Evolutionary conservation across 768 basidiomycete genomes (phyloP), one percentile per base, ranked within the genome.

Genomic region (Kwoniella sp.): DNA sequence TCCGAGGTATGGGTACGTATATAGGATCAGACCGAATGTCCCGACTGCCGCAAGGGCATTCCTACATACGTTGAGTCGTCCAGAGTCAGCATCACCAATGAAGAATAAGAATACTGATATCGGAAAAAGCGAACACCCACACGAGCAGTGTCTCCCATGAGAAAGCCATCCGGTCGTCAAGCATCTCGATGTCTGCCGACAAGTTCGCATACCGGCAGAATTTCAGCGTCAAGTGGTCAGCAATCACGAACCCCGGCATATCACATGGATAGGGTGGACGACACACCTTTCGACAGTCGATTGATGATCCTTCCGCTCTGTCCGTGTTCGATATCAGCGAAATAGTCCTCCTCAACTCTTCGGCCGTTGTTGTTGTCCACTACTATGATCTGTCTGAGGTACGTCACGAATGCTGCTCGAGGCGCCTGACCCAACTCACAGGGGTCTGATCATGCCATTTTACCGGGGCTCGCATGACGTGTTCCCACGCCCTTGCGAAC

Each of bases 371-470:
- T n/a, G n/a, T n/a, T n/a, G n/a, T n/a, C n/a, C n/a, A n/a, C n/a
- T n/a, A n/a, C n/a, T n/a, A n/a, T n/a, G n/a, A n/a, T n/a, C n/a
- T n/a, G n/a, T n/a, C n/a, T n/a, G n/a, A n/a, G n/a, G n/a, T n/a
- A n/a, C n/a, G n/a, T n/a, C n/a, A n/a, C n/a, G n/a, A n/a, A n/a
- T n/a, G n/a, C n/a, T n/a, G n/a, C n/a, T n/a, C n/a, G n/a, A n/a
- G n/a, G n/a, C n/a, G n/a, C n/a, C n/a, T n/a, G 23, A 15, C 15
- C 1, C 20, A n/a, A 69, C 61, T 66, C 58, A 69, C 67, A 22
- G 67, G 67, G 0, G 89, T 90, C 0, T 87, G 88, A 74, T 90
- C 90, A 73, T 89, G 90, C 82, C 90, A 90, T 1, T 86, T 84
- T 0, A 84, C 75, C 0, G 88, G 87, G 7, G 87, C 87, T 2